Percentiles rank a stretch among this genome's conserved stretches.
These are phyloP conservation scores for Cyberlindnera bimundalis DNA, from an alignment of 805 yeast species.

Conservation along the genomic window DNA sequence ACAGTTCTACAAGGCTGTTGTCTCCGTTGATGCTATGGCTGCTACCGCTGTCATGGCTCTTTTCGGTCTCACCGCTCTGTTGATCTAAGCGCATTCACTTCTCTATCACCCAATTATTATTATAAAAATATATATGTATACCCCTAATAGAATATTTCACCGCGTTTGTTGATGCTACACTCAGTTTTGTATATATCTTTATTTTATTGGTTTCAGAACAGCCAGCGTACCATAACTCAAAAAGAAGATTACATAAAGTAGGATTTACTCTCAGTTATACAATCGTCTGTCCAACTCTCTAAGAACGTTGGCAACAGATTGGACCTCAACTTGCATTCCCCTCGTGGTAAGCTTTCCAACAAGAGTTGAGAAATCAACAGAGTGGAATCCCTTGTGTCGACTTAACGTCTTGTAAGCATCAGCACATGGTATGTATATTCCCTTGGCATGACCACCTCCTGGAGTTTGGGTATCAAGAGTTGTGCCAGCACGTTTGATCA, in stretches of 20 bases:
- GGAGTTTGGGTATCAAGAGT: slow-evolving; percentile 13
- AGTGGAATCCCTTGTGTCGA: slow-evolving; percentile 71
- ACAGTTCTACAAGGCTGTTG: slow-evolving; percentile 15
- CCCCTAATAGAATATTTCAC: neutral
- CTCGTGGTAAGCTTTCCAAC: slow-evolving; percentile 74
- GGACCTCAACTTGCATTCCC: slow-evolving; percentile 92
- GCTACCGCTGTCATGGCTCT: slow-evolving; percentile 6
- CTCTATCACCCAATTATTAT: neutral
- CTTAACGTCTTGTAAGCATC: slow-evolving; percentile 88
- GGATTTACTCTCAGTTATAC: slow-evolving; percentile 15
- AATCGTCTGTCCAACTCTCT: slow-evolving; percentile 67
- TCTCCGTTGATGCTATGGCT: slow-evolving; percentile 15
- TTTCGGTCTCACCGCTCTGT: slow-evolving; percentile 3
- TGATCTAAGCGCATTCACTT: slow-evolving; percentile 2
- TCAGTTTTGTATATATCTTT: no score
- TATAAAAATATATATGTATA: neutral
- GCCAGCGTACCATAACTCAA: neutral
- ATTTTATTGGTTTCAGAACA: neutral
- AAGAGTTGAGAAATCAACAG: slow-evolving; percentile 68
- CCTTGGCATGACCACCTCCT: slow-evolving; percentile 25
- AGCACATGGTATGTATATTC: slow-evolving; percentile 77
- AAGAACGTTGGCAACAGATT: slow-evolving; percentile 79
- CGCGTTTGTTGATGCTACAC: no score
- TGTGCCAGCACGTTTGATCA: slow-evolving; percentile 13
- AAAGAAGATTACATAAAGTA: neutral